Conservation (phyloP, 2,329 filamentous ascomycete species). For the Fusarium incarnatum region DNA sequence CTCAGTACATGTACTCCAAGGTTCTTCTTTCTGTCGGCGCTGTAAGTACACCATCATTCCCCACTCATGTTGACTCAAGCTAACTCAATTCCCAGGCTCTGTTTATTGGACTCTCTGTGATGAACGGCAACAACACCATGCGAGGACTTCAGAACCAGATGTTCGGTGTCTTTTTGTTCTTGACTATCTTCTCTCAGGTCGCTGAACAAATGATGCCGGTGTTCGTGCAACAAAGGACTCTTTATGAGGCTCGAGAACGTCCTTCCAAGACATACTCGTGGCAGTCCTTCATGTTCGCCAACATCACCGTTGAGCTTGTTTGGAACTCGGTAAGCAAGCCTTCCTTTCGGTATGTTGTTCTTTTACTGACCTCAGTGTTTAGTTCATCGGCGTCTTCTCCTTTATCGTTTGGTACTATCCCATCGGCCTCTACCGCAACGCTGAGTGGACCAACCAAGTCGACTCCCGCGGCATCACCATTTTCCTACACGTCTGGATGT, state of each 20-base stretch:
- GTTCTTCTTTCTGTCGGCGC: slow-evolving; percentile 14
- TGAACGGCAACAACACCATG: slow-evolving; percentile 67
- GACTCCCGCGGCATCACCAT: slow-evolving; percentile 68
- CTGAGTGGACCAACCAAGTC: slow-evolving; percentile 60
- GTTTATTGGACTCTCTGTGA: slow-evolving; percentile 78
- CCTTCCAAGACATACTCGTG: slow-evolving; percentile 76
- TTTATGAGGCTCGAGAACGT: slow-evolving; percentile 77
- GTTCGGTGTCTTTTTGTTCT: slow-evolving; percentile 77
- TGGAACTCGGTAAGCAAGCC: slow-evolving; percentile 74
- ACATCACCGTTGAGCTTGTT: slow-evolving; percentile 71
- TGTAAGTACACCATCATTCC: slow-evolving; percentile 42
- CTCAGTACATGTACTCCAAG: slow-evolving; percentile 72
- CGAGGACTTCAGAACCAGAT: slow-evolving; percentile 78
- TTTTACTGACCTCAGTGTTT: no score
- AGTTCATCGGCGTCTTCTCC: slow-evolving; percentile 59
- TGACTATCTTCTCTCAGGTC: slow-evolving; percentile 75
- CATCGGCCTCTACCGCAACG: slow-evolving; percentile 71
- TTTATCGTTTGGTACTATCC: slow-evolving; percentile 77
- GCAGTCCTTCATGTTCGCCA: slow-evolving; percentile 74
- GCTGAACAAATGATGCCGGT: slow-evolving; percentile 76
- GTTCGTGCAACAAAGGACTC: slow-evolving; percentile 73
- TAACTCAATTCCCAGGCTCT: slow-evolving; percentile 49
- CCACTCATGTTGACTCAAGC: fast-evolving
- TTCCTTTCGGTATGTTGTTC: no score
- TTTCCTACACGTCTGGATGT: slow-evolving; percentile 71